A percentile compares a stretch with the other conserved stretches of the same genome.
These are phyloP conservation scores for Metschnikowia hibisci DNA, from an alignment of 805 yeast genomes.

Conservation along the genomic window DNA sequence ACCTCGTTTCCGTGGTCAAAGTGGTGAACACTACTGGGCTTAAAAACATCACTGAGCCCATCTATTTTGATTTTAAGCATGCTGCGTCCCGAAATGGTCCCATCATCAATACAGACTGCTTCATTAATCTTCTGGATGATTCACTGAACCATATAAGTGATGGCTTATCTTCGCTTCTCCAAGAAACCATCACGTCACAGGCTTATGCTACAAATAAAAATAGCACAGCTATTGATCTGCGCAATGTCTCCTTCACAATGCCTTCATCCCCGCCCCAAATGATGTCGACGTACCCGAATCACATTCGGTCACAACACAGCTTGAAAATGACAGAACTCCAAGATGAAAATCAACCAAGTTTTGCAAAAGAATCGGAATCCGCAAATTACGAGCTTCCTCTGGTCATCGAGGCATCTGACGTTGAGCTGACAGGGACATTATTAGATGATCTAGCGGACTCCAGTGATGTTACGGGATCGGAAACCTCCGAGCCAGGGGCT, in stretches of 20 bases:
- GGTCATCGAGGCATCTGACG: constrained; percentile 34
- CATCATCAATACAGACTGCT: constrained; percentile 4
- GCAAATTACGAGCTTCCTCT: constrained; percentile 8
- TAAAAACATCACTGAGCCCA: constrained; percentile 14
- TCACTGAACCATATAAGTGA: not conserved
- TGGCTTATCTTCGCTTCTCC: constrained; percentile 12
- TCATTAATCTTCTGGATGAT: constrained; percentile 13
- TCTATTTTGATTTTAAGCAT: constrained; percentile 25
- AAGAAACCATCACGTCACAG: constrained; percentile 13
- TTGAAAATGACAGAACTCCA: too few relatives aligned
- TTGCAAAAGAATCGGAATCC: not conserved
- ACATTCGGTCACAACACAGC: not conserved
- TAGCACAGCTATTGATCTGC: not conserved
- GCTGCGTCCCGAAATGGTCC: not conserved
- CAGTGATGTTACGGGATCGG: too few relatives aligned
- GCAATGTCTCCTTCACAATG: constrained; percentile 1
- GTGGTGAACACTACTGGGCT: constrained; percentile 8
- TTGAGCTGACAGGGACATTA: constrained; percentile 25
- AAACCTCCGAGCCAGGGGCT: not conserved
- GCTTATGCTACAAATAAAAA: not conserved
- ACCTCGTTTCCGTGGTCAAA: constrained; percentile 15
- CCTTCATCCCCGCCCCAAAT: constrained; percentile 14
- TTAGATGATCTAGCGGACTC: constrained; percentile 11
- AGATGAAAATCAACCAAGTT: too few relatives aligned
- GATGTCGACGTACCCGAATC: not conserved